Evolutionary conservation across 176 grass and related monocot genomes (phyloP).

Genomic region (Miscanthus lutarioriparius): DNA sequence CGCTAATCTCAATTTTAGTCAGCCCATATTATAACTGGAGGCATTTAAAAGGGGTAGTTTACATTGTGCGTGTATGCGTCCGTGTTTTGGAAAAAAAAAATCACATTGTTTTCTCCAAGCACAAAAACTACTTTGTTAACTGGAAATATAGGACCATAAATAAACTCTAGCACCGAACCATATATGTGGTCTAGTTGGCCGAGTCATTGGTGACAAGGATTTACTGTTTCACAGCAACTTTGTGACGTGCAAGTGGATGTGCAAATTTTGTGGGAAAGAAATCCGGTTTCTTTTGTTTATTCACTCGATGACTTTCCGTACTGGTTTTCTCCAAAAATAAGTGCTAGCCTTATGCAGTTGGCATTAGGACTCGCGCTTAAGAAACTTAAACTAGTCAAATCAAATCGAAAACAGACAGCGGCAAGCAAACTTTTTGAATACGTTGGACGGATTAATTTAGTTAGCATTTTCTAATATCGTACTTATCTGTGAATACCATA

Average conservation of each 20-base stretch:
- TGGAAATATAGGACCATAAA: not conserved
- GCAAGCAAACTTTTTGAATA: slow-evolving; percentile 1
- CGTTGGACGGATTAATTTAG: no score
- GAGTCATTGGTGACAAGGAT: not conserved
- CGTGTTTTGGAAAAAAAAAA: no score
- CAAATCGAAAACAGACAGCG: not conserved
- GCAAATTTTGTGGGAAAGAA: not conserved
- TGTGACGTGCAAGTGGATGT: slow-evolving; percentile 10
- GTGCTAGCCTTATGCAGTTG: not conserved
- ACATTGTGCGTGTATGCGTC: no score
- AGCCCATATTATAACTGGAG: no score
- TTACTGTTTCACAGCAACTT: not conserved
- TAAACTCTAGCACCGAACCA: slow-evolving; percentile 2
- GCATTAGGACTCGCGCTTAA: not conserved
- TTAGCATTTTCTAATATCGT: not conserved
- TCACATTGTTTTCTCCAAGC: no score
- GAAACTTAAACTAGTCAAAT: slow-evolving; percentile 6
- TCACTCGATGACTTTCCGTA: not conserved
- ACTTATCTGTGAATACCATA: not conserved
- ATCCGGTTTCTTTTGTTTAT: slow-evolving; percentile 5
- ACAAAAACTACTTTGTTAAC: not conserved
- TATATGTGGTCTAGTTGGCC: not conserved
- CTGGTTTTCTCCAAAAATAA: not conserved
- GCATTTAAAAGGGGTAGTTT: no score
- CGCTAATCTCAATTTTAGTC: no score